Evolutionary conservation across 75 land plant genomes (phyloP).

Genomic region (Larix kaempferi): DNA sequence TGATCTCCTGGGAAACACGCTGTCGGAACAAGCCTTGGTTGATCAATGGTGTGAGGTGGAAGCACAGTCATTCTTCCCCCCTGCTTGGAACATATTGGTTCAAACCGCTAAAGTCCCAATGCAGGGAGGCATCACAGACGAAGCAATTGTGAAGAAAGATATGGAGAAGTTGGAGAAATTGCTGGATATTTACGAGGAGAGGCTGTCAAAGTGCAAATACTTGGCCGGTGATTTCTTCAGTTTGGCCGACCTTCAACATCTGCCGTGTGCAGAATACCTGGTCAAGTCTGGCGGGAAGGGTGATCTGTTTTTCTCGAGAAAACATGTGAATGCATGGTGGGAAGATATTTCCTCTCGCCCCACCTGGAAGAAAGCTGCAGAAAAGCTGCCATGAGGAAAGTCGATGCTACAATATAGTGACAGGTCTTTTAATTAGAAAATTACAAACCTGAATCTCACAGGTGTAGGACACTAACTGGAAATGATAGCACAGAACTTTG

Average conservation of each 20-base stretch:
- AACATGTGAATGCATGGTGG: conserved; percentile 33
- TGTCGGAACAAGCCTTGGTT: conserved; percentile 11
- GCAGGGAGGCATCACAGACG: conserved; percentile 11
- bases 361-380: conserved; percentile 45
- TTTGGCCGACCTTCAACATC: conserved; percentile 56
- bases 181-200: conserved; percentile 54
- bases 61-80: conserved; percentile 29
- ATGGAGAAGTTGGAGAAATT: conserved; percentile 44
- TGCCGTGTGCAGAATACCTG: conserved; percentile 23
- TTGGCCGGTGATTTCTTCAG: conserved; percentile 46
- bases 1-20: conserved; percentile 9
- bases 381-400: not conserved
- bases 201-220: conserved; percentile 34
- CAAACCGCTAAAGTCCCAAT: conserved; percentile 17
- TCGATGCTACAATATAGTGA: no score
- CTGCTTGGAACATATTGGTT: conserved; percentile 17
- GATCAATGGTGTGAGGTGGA: conserved; percentile 42
- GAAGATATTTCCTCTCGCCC: conserved; percentile 29
- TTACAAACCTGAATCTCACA: no score
- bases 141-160: conserved; percentile 18
- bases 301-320: conserved; percentile 5
- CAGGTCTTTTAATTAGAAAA: no score
- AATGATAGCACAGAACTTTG: no score
- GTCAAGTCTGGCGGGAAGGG: no score
- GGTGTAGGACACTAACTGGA: no score